Conservation (phyloP, 495 filamentous ascomycete species). For the Aspergillus affinis region DNA sequence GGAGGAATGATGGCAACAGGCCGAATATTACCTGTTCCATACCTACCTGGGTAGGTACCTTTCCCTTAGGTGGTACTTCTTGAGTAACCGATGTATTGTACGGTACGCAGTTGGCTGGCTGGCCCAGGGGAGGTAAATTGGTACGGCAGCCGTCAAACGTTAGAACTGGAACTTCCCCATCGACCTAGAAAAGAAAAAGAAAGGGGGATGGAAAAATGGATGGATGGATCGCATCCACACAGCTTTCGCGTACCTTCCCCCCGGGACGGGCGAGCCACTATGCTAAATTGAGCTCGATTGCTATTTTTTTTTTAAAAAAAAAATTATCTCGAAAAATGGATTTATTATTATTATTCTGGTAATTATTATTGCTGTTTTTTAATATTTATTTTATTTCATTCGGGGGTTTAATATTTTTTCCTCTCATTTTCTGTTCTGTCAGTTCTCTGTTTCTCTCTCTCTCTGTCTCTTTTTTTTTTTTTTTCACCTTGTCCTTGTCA, state of each 20-base stretch:
- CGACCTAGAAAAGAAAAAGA: slow-evolving; percentile 23
- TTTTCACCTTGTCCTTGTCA: background rate
- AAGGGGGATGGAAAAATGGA: slow-evolving; percentile 28
- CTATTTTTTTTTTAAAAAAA: background rate
- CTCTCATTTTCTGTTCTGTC: background rate
- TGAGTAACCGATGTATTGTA: background rate
- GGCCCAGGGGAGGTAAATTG: background rate
- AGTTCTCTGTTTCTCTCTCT: too few species aligned
- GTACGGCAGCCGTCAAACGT: slow-evolving; percentile 8
- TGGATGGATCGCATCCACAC: slow-evolving; percentile 20
- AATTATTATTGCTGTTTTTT: slow-evolving; percentile 9
- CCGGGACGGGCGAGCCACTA: slow-evolving; percentile 41
- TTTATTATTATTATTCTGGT: slow-evolving; percentile 8
- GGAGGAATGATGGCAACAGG: background rate
- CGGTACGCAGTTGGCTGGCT: background rate
- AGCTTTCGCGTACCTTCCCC: slow-evolving; percentile 31
- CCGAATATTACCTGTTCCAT: background rate
- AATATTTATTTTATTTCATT: slow-evolving; percentile 5
- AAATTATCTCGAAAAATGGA: slow-evolving; percentile 12
- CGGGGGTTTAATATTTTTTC: slow-evolving; percentile 1
- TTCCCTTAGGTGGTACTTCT: background rate
- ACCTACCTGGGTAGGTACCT: slow-evolving; percentile 1
- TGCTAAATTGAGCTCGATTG: slow-evolving; percentile 24
- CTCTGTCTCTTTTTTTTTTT: background rate
- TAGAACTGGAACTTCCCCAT: slow-evolving; percentile 7